Evolutionary conservation across 1,284 basidiomycete genomes (phyloP).

Genomic region (Fomitopsis schrenkii): DNA sequence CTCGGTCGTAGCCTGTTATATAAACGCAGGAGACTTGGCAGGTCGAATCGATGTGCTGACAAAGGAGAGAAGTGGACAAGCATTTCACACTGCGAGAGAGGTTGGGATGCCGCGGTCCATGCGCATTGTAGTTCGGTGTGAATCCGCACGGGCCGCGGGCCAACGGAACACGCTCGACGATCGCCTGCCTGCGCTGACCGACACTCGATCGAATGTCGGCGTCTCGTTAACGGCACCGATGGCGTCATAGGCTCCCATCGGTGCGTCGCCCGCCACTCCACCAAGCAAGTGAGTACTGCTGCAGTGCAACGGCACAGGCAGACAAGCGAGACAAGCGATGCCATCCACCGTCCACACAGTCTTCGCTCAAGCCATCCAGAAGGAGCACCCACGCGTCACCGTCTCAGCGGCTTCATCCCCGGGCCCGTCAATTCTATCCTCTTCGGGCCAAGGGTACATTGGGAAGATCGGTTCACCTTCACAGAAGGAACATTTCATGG

Average conservation of each 20-base stretch:
- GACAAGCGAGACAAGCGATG: slow-evolving; percentile 7
- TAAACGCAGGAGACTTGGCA: neutral
- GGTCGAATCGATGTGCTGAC: neutral
- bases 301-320: neutral
- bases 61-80: neutral
- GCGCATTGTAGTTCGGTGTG: too few relatives aligned
- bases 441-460: slow-evolving; percentile 55
- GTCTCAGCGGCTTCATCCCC: slow-evolving; percentile 41
- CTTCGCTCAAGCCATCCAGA: slow-evolving; percentile 40
- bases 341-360: slow-evolving; percentile 18
- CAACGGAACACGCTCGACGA: too few relatives aligned
- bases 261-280: neutral
- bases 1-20: neutral
- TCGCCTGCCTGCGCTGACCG: neutral
- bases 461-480: slow-evolving; percentile 49
- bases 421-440: slow-evolving; percentile 44
- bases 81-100: neutral
- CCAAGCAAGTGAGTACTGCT: neutral
- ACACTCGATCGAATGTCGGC: neutral
- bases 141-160: too few relatives aligned
- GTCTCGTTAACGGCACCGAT: neutral
- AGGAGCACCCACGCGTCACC: slow-evolving; percentile 44
- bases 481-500: slow-evolving; percentile 63
- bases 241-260: slow-evolving; percentile 3
- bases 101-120: neutral